Percentiles rank a stretch among this genome's conserved stretches.
phyloP scores from a whole-genome alignment of 2,329 filamentous ascomycete species.

The Arthrinium phaeospermum region DNA sequence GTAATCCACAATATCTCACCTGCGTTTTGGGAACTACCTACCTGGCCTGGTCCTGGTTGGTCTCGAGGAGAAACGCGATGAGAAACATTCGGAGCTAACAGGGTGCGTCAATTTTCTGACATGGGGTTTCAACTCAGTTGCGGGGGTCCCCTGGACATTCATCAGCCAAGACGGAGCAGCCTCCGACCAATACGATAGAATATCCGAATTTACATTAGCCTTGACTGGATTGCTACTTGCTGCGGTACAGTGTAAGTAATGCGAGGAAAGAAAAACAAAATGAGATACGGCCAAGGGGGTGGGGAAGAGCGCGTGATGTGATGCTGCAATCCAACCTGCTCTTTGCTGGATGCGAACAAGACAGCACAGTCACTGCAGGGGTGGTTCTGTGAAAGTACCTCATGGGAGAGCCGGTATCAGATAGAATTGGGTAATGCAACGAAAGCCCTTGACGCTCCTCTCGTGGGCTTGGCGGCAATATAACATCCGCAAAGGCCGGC shows the following conservation, averaged over 20 bases:
- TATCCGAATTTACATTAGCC: neutral
- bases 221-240: neutral
- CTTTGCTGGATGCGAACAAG: neutral
- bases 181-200: conserved; percentile 19
- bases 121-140: conserved; percentile 9
- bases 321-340: neutral
- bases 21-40: neutral
- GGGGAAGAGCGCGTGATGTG: neutral
- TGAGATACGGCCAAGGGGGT: conserved; percentile 1
- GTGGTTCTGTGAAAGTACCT: neutral
- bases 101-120: conserved; percentile 14
- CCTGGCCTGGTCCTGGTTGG: neutral
- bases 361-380: neutral
- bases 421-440: neutral
- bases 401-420: neutral
- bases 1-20: neutral
- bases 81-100: conserved; percentile 1
- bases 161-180: conserved; percentile 19
- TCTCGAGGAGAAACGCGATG: neutral
- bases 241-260: neutral
- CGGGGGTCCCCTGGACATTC: neutral
- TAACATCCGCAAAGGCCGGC: neutral
- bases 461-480: neutral
- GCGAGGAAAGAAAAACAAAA: neutral
- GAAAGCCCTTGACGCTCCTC: neutral